Base-by-base conservation (phyloP, 2,329 filamentous ascomycete species). In the Mycogone perniciosa region DNA sequence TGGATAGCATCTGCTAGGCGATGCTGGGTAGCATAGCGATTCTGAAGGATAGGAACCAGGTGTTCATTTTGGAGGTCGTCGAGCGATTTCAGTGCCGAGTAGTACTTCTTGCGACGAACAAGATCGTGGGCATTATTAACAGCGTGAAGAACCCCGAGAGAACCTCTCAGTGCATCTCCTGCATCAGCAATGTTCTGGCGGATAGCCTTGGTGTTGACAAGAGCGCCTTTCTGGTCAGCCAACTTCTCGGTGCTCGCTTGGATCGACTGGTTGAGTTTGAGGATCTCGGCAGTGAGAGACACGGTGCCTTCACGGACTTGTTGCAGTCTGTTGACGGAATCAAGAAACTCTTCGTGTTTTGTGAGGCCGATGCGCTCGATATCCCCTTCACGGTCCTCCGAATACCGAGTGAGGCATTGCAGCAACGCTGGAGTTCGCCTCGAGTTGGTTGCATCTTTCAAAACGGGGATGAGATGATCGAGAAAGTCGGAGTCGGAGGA, bases 11-110 rank as follows among this genome's bases (percentile, higher is more conserved):
- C 89, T 31, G 93, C 93, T 57, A 99, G 85, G 63, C 91, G 92
- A 69, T 96, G 95, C 57, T 96, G 89, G 1, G 89, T 95, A 7
- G 95, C 89, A 59, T 95, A 93, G 64, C 91, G 91, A 57, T 85
- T 85, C 63, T 85, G 82, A 54, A 85, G 79, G 42, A 77, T 84
- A 13, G 82, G 82, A 10, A 85, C 73, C 13, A 99, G 79, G 64
- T 97, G 89, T 58, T 99, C 91, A 68, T 95, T 96, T 65, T 97
- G 92, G 38, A 99, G 76, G 65, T 99, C 93, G 61, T 97, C 93
- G 43, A 99, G 76, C 4, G 92, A 92, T 59, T 95, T 91, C 46
- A 99, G 77, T 3, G 93, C 93, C 5, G 87, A 89, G 67, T 99
- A 99, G 66, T 97, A 95, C 59, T 90, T 95, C 71, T 96, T 96